These are phyloP conservation scores for Coemansia erecta DNA, from an alignment of 192 early-diverging fungal genomes.

Conservation along the genomic window DNA sequence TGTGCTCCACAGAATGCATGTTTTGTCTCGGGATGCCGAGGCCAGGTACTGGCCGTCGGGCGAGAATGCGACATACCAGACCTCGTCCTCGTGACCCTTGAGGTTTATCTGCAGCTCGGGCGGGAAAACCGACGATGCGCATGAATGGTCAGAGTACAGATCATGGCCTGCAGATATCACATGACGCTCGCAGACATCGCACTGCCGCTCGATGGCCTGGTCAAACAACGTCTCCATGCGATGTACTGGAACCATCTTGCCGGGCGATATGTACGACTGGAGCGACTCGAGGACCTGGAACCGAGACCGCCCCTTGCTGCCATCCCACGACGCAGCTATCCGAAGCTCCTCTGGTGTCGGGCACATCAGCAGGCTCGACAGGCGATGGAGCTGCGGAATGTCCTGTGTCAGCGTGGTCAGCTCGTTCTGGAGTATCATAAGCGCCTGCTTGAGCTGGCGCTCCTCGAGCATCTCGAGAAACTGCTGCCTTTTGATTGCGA, in stretches of 20 bases:
- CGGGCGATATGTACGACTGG: conserved; percentile 70
- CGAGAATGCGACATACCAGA: conserved; percentile 95
- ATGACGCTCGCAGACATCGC: conserved; percentile 81
- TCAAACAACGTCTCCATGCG: conserved; percentile 81
- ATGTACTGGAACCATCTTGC: conserved; percentile 82
- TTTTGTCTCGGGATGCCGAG: conserved; percentile 87
- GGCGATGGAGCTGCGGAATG: conserved; percentile 65
- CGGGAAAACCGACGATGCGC: conserved; percentile 37
- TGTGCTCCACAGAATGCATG: conserved; percentile 85
- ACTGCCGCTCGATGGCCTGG: conserved; percentile 76
- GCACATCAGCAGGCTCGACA: conserved; percentile 56
- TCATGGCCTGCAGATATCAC: conserved; percentile 16
- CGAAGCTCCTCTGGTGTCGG: conserved; percentile 62
- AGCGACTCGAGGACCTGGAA: conserved; percentile 35
- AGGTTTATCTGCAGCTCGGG: conserved; percentile 52
- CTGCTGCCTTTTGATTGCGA: conserved; percentile 85
- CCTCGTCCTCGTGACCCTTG: conserved; percentile 85
- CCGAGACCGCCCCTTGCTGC: conserved; percentile 57
- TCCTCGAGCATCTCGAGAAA: conserved; percentile 84
- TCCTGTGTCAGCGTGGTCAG: conserved; percentile 70
- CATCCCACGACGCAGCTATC: conserved; percentile 75
- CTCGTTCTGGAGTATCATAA: conserved; percentile 77
- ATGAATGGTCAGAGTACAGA: conserved; percentile 50
- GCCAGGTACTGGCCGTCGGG: conserved; percentile 84
- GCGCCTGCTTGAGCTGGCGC: conserved; percentile 65